Evolutionary conservation across 495 filamentous ascomycete genomes (phyloP).

Genomic region (Saxophila tyrrhenica): DNA sequence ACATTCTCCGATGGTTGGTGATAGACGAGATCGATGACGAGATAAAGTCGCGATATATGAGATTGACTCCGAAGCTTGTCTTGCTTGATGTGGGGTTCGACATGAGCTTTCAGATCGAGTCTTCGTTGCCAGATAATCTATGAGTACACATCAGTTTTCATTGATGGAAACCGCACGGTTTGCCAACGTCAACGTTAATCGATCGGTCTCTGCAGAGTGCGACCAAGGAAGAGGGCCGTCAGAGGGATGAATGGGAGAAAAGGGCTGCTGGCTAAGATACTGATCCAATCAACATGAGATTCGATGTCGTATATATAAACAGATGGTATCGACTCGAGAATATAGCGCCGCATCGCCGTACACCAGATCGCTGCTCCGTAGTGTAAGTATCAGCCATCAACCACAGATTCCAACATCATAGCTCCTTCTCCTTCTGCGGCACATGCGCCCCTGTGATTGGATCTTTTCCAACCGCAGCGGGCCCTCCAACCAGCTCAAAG

Average conservation of each 20-base stretch:
- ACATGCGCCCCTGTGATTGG: background rate
- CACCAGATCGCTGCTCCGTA: background rate
- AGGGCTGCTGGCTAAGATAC: too few species aligned
- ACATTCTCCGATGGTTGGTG: background rate
- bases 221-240: too few species aligned
- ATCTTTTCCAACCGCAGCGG: conserved; percentile 38
- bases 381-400: background rate
- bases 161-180: too few species aligned
- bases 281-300: too few species aligned
- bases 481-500: conserved; percentile 58
- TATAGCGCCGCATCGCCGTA: background rate
- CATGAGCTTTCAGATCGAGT: too few species aligned
- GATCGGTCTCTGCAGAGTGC: too few species aligned
- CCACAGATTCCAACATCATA: conserved; percentile 7
- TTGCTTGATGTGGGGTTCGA: too few species aligned
- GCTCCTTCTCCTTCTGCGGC: conserved; percentile 35
- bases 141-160: too few species aligned
- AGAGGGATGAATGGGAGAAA: too few species aligned
- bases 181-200: too few species aligned
- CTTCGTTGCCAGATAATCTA: too few species aligned
- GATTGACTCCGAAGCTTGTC: too few species aligned
- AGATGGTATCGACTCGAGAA: background rate
- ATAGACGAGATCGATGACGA: background rate
- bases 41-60: background rate
- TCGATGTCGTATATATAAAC: background rate